These are phyloP conservation scores for Clitopilus passeckerianus DNA, from an alignment of 768 basidiomycete genomes.

Conservation along the genomic window DNA sequence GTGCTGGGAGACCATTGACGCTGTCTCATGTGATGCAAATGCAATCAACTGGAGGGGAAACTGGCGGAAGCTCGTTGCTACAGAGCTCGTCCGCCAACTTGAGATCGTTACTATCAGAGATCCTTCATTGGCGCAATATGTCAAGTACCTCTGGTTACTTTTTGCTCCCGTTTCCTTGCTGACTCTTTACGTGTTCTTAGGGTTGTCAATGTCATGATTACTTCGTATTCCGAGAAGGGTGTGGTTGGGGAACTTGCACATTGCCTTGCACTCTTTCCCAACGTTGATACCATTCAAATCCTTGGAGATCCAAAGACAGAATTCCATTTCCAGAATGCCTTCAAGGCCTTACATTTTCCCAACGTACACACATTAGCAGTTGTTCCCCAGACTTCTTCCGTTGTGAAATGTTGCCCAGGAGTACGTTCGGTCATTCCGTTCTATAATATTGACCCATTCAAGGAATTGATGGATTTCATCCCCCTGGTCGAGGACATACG, in stretches of 20 bases:
- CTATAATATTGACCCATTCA: not conserved
- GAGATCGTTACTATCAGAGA: not conserved
- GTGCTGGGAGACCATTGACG: conserved; percentile 15
- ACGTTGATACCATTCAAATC: not conserved
- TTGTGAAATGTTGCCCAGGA: not conserved
- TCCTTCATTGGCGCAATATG: not conserved
- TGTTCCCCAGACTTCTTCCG: not conserved
- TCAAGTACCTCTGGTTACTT: not conserved
- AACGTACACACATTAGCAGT: not conserved
- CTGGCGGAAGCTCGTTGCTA: conserved; percentile 6
- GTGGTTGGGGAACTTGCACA: not conserved
- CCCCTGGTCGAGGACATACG: not conserved
- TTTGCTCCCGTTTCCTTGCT: not conserved
- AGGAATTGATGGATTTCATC: not conserved
- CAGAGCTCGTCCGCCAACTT: conserved; percentile 4
- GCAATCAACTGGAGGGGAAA: not conserved
- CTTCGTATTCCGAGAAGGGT: not conserved
- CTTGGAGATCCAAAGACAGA: not conserved
- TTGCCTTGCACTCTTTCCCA: not conserved
- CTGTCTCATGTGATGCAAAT: conserved; percentile 5
- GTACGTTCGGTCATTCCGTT: not conserved
- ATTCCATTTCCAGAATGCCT: not conserved
- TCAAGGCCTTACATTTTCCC: not conserved
- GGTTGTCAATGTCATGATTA: not conserved
- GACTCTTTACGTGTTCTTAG: not conserved